Evolutionary conservation across 345 rosid genomes (phyloP).

Genomic region (Toxicodendron radicans): DNA sequence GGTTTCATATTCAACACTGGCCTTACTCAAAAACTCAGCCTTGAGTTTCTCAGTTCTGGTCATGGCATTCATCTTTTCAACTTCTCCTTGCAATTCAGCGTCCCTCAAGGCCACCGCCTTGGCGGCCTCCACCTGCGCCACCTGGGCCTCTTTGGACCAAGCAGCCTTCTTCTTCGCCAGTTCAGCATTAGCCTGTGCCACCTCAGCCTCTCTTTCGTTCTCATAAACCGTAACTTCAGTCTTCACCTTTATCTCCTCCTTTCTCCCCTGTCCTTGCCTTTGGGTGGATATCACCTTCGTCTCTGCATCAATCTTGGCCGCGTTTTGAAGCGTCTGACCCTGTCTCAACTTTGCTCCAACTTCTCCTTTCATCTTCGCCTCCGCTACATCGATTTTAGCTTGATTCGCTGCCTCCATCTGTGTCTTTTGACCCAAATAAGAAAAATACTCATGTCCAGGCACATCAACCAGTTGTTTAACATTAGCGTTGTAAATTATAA

Average conservation of each 20-base stretch:
- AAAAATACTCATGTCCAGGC: slow-evolving; percentile 77
- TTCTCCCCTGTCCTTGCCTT: slow-evolving; percentile 63
- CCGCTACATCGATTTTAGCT: slow-evolving; percentile 63
- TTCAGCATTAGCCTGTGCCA: slow-evolving; percentile 68
- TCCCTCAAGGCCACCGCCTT: slow-evolving; percentile 69
- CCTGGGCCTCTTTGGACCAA: slow-evolving; percentile 56
- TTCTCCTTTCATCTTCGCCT: slow-evolving; percentile 60
- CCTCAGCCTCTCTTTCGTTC: slow-evolving; percentile 73
- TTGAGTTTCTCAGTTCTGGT: slow-evolving; percentile 71
- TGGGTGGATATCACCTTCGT: slow-evolving; percentile 48
- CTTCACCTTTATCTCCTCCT: slow-evolving; percentile 67
- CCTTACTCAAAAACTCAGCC: slow-evolving; percentile 74
- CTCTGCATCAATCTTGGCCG: slow-evolving; percentile 73
- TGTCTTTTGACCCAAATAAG: slow-evolving; percentile 82
- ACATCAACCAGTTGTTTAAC: slow-evolving; percentile 87
- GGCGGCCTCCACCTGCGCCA: slow-evolving; percentile 75
- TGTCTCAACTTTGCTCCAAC: slow-evolving; percentile 54
- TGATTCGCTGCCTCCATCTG: slow-evolving; percentile 90
- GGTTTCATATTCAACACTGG: slow-evolving; percentile 81
- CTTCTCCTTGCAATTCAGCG: slow-evolving; percentile 68
- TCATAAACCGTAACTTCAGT: slow-evolving; percentile 61
- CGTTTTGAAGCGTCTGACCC: slow-evolving; percentile 72
- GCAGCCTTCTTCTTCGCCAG: slow-evolving; percentile 74
- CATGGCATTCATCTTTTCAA: slow-evolving; percentile 31
- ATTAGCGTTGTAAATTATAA: slow-evolving; percentile 71